phyloP scores from a whole-genome alignment of 2,329 filamentous ascomycete species.

The Rosellinia necatrix region DNA sequence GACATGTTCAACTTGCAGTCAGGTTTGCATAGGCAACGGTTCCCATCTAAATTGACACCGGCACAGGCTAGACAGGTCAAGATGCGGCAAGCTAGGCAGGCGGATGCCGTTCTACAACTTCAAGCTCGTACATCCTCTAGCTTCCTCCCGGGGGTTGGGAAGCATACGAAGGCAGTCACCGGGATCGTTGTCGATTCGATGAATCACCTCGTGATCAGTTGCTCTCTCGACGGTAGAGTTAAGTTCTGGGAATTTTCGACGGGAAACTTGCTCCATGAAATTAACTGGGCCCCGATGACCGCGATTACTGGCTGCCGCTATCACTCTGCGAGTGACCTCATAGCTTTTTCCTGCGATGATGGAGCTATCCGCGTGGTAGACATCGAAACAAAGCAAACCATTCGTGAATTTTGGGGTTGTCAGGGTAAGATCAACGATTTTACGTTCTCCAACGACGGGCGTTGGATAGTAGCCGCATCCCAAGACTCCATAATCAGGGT shows the following conservation, averaged over 20 bases:
- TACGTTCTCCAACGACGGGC: conserved; percentile 88
- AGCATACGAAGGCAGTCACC: conserved; percentile 81
- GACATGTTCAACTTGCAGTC: conserved; percentile 98
- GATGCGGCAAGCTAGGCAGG: conserved; percentile 63
- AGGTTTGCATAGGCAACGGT: conserved; percentile 83
- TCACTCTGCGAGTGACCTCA: conserved; percentile 79
- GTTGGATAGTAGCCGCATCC: conserved; percentile 90
- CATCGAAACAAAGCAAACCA: conserved; percentile 84
- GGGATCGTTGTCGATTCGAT: conserved; percentile 88
- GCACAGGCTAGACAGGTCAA: conserved; percentile 78
- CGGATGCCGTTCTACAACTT: conserved; percentile 61
- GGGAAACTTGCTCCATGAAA: conserved; percentile 76
- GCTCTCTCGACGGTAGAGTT: conserved; percentile 85
- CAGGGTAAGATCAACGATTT: conserved; percentile 76
- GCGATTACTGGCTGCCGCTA: conserved; percentile 78
- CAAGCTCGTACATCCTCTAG: conserved; percentile 50
- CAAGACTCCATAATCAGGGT: conserved; percentile 80
- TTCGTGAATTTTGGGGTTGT: conserved; percentile 90
- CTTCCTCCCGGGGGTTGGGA: conserved; percentile 63
- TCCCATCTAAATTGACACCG: conserved; percentile 78
- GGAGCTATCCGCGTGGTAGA: conserved; percentile 87
- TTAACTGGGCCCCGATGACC: conserved; percentile 81
- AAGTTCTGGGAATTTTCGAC: conserved; percentile 98
- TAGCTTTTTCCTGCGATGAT: conserved; percentile 89
- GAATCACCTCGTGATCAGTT: conserved; percentile 84